These are phyloP conservation scores for Chlorencoelia australis DNA, from an alignment of 2,329 filamentous ascomycete species.

Conservation along the genomic window DNA sequence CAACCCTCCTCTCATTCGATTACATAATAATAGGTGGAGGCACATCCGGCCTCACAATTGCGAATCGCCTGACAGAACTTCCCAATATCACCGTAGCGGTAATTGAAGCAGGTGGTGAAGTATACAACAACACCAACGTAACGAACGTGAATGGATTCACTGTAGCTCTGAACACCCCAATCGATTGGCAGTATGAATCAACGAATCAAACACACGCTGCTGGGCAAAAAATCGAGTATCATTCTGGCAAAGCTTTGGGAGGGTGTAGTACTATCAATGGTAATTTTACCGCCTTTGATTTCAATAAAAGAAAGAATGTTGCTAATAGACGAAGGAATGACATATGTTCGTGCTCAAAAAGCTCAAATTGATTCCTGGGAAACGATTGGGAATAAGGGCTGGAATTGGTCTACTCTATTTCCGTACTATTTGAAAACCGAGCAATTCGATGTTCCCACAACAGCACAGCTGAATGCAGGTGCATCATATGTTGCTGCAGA, in stretches of 20 bases:
- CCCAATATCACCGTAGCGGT: constrained; percentile 13
- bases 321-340: constrained; percentile 28
- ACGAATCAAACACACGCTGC: constrained; percentile 9
- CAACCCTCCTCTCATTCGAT: constrained; percentile 7
- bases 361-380: constrained; percentile 35
- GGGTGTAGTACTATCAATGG: constrained; percentile 21
- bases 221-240: constrained; percentile 4
- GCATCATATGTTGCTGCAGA: constrained; percentile 8
- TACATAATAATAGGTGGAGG: constrained; percentile 15
- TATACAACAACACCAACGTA: constrained; percentile 12
- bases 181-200: constrained; percentile 16
- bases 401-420: constrained; percentile 32
- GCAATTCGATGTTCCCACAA: constrained; percentile 16
- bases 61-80: constrained; percentile 15
- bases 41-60: constrained; percentile 15
- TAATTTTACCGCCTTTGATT: constrained; percentile 20
- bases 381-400: constrained; percentile 33
- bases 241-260: constrained; percentile 13
- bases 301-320: constrained; percentile 12
- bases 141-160: constrained; percentile 11
- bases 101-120: constrained; percentile 16
- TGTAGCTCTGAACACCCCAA: constrained; percentile 7
- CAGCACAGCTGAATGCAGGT: constrained; percentile 3
- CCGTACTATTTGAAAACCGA: constrained; percentile 34
- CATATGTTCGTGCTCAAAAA: constrained; percentile 12